Evolutionary conservation across 768 basidiomycete species (phyloP).

Genomic region (Boletus barrowsii): DNA sequence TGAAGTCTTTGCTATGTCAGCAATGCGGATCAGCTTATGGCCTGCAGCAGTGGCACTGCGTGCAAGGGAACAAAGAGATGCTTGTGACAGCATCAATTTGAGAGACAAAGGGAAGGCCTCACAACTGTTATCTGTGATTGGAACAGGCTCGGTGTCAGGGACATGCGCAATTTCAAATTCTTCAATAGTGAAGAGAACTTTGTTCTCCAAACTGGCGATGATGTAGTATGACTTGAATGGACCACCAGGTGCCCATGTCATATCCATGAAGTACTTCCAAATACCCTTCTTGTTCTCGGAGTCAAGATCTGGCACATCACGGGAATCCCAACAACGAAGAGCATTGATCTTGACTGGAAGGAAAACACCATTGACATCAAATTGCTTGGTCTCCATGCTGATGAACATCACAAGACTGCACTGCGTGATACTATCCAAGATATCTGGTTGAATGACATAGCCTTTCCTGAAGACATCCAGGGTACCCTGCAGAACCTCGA

Average conservation of each 20-base stretch:
- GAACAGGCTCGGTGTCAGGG: constrained; percentile 25
- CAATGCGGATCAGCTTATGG: constrained; percentile 22
- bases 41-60: constrained; percentile 16
- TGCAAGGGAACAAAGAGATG: constrained; percentile 11
- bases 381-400: constrained; percentile 28
- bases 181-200: constrained; percentile 32
- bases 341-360: constrained; percentile 31
- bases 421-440: constrained; percentile 33
- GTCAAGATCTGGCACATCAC: constrained; percentile 21
- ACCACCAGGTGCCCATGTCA: constrained; percentile 22
- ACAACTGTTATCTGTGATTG: constrained; percentile 22
- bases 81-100: not conserved
- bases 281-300: constrained; percentile 27
- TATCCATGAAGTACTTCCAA: constrained; percentile 28
- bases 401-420: constrained; percentile 31
- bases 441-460: constrained; percentile 33
- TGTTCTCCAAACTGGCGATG: constrained; percentile 28
- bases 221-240: constrained; percentile 28
- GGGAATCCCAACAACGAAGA: constrained; percentile 29
- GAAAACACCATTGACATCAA: constrained; percentile 32
- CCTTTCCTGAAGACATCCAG: constrained; percentile 29
- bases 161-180: constrained; percentile 34
- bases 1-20: constrained; percentile 22
- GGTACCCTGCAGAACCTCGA: constrained; percentile 19
- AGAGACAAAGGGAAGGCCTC: constrained; percentile 28